Evolutionary conservation across 2,329 filamentous ascomycete genomes (phyloP).

Genomic region (Fusarium clavum): DNA sequence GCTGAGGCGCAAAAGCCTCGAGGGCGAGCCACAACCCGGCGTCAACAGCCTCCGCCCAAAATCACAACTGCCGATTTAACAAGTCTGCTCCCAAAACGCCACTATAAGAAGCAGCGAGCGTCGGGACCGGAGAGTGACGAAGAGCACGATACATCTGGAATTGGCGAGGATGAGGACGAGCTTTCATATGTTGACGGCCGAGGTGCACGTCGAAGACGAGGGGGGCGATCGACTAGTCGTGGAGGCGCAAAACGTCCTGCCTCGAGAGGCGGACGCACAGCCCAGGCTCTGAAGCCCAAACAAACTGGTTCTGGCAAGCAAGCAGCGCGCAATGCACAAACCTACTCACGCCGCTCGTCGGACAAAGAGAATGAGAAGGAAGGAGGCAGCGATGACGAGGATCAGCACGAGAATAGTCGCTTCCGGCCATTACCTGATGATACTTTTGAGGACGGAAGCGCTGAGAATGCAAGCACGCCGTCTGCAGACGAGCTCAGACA

Average conservation of each 20-base stretch:
- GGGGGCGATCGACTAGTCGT: constrained; percentile 48
- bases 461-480: constrained; percentile 53
- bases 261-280: constrained; percentile 44
- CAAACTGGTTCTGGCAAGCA: constrained; percentile 40
- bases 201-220: constrained; percentile 51
- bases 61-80: constrained; percentile 67
- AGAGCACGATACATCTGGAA: constrained; percentile 61
- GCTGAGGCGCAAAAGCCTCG: constrained; percentile 47
- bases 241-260: constrained; percentile 45
- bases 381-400: constrained; percentile 47
- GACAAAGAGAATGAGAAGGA: constrained; percentile 67
- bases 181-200: constrained; percentile 59
- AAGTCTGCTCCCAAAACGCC: constrained; percentile 65
- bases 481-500: constrained; percentile 67
- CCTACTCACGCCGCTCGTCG: constrained; percentile 64
- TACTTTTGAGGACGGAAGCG: constrained; percentile 52
- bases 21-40: constrained; percentile 48
- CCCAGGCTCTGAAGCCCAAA: constrained; percentile 42
- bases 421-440: constrained; percentile 61
- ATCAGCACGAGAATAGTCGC: constrained; percentile 51
- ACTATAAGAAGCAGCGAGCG: constrained; percentile 56
- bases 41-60: constrained; percentile 56
- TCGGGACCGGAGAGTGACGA: constrained; percentile 58
- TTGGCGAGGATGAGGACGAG: constrained; percentile 68
- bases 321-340: constrained; percentile 52